These are phyloP conservation scores for Capsella rubella DNA, from an alignment of 441 rosid genomes.

Conservation along the genomic window DNA sequence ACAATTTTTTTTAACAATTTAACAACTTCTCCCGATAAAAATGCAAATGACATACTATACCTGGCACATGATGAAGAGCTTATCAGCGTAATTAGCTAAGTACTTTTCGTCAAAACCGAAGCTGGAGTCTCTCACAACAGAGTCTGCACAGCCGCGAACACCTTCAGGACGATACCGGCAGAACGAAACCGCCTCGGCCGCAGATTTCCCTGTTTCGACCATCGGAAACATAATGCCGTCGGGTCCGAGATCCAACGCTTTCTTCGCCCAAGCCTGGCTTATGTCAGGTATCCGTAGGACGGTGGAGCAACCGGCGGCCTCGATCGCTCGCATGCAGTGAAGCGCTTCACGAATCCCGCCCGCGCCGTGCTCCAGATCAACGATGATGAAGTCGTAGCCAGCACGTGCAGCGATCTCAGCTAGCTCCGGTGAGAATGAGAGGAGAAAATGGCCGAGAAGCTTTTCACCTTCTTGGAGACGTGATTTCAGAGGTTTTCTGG, in stretches of 20 bases:
- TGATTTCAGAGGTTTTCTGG: conserved; percentile 50
- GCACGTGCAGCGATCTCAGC: conserved; percentile 75
- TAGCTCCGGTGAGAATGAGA: conserved; percentile 71
- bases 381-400: conserved; percentile 73
- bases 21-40: not conserved
- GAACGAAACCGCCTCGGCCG: conserved; percentile 71
- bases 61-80: conserved; percentile 80
- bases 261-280: conserved; percentile 67
- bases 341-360: conserved; percentile 74
- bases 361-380: conserved; percentile 86
- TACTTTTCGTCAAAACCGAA: conserved; percentile 75
- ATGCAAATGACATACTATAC: too few species aligned
- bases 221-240: conserved; percentile 87
- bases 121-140: conserved; percentile 70
- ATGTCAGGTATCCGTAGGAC: conserved; percentile 74
- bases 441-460: conserved; percentile 73
- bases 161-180: conserved; percentile 74
- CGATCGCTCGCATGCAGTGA: conserved; percentile 59
- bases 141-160: conserved; percentile 72
- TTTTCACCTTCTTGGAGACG: conserved; percentile 71
- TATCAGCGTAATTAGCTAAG: conserved; percentile 57
- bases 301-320: conserved; percentile 47
- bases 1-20: not conserved
- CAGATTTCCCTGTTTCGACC: conserved; percentile 61
- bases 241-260: conserved; percentile 83